phyloP scores from a whole-genome alignment of 2,329 filamentous ascomycete genomes.

The Hymenoscyphus scutula region DNA sequence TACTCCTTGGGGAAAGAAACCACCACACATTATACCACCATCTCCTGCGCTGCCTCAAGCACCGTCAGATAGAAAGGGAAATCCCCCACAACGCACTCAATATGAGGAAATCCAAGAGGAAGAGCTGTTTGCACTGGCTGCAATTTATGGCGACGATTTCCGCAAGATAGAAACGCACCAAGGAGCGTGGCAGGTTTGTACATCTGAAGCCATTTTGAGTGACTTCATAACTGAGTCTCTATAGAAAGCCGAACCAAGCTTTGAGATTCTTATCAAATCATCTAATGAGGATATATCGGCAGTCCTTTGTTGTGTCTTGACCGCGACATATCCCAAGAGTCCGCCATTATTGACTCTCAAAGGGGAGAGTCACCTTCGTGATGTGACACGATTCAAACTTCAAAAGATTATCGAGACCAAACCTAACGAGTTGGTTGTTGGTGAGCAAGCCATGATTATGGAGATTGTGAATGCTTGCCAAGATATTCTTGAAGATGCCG shows the following conservation, averaged over 20 bases:
- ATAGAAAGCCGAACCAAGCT: conserved; percentile 76
- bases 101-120: conserved; percentile 86
- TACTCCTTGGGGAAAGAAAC: conserved; percentile 37
- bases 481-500: conserved; percentile 81
- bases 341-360: conserved; percentile 70
- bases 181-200: conserved; percentile 79
- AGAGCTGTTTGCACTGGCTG: conserved; percentile 79
- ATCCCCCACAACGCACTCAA: conserved; percentile 51
- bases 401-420: conserved; percentile 60
- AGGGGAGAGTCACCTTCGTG: conserved; percentile 61
- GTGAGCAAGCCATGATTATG: conserved; percentile 55
- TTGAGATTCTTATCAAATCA: conserved; percentile 75
- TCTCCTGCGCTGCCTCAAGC: conserved; percentile 28
- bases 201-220: neutral
- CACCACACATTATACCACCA: conserved; percentile 39
- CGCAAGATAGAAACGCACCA: conserved; percentile 66
- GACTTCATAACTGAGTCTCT: conserved; percentile 12
- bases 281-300: conserved; percentile 70
- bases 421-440: conserved; percentile 50
- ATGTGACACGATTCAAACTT: conserved; percentile 69
- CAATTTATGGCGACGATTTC: conserved; percentile 90
- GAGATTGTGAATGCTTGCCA: conserved; percentile 47
- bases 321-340: conserved; percentile 87
- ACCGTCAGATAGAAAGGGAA: conserved; percentile 19
- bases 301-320: conserved; percentile 75